Base-by-base conservation (phyloP, 1,139 yeast species). In the Lodderomyces jiufengensis region DNA sequence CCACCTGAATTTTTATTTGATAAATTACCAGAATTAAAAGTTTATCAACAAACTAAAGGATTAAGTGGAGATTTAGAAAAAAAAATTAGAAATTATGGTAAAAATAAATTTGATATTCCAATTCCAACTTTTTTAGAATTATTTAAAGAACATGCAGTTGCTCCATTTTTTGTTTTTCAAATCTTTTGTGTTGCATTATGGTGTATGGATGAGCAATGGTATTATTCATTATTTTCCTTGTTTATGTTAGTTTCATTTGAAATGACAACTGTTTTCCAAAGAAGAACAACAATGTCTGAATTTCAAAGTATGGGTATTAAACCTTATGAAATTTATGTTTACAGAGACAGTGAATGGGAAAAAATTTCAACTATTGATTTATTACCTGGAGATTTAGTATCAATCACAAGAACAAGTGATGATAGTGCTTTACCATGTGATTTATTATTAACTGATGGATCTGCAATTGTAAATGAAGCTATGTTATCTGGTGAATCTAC, bases 401-500 rank as follows among this genome's bases (percentile, higher is more conserved):
- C 97, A 5, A 70, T 92, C 36, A 78, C 84, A 11, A 82, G 98
- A 63, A 84, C 96, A 11, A 80, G 71, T 42, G 98, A 92, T 38
- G 97, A 88, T 37, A 78, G 85, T 48, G 97, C 97, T 2, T 67
- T 92, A 38, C 97, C 99, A n/a, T 92, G 99, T 70, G 99, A 92
- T 60, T 66, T 92, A 63, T 64, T 92, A 31, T 71, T 92, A 37
- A 63, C 87, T 36, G 90, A 83, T 51, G 97, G 97, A 34, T 72
- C 95, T 29, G 94, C 94, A 41, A 90, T 90, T 57, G 95, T 90
- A 32, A 90, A 90, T 55, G 98, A 90, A 67, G 97, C 97, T 24
- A 90, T 90, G 97, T 79, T 90, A 43, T 85, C 96, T 4, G 99
- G 99, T 58, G 99, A 92, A 66, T 86, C 96, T 6, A 92, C 98